These are phyloP conservation scores for Naumovozyma baii DNA, from an alignment of 805 yeast species.

Conservation along the genomic window DNA sequence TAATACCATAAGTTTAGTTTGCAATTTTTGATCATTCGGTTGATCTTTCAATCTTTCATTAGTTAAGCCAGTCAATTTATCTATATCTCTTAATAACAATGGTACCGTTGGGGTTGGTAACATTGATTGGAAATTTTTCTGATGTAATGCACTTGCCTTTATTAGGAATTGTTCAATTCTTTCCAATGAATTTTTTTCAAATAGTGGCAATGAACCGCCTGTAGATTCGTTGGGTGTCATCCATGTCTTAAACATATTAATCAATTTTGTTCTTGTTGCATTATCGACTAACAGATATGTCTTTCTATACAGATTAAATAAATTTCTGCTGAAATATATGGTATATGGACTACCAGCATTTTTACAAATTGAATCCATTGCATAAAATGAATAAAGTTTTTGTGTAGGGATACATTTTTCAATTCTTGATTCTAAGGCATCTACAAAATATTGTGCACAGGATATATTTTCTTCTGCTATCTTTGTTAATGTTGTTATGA, in stretches of 20 bases:
- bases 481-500: constrained; percentile 72
- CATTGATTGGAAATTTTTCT: constrained; percentile 26
- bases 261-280: constrained; percentile 59
- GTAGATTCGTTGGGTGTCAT: constrained; percentile 42
- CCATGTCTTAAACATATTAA: constrained; percentile 83
- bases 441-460: constrained; percentile 67
- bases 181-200: constrained; percentile 58
- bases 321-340: constrained; percentile 57
- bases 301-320: constrained; percentile 57
- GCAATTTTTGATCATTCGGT: constrained; percentile 28
- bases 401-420: constrained; percentile 71
- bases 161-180: constrained; percentile 67
- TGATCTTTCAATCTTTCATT: constrained; percentile 25
- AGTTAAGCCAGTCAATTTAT: constrained; percentile 29
- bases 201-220: constrained; percentile 42
- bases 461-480: constrained; percentile 79
- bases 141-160: constrained; percentile 43
- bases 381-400: constrained; percentile 74
- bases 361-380: constrained; percentile 85
- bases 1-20: constrained; percentile 28
- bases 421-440: constrained; percentile 66
- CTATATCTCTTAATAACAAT: constrained; percentile 29
- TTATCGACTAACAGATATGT: constrained; percentile 76
- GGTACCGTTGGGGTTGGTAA: constrained; percentile 26
- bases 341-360: constrained; percentile 86